A percentile compares a stretch with the other conserved stretches of the same genome.
phyloP scores from a whole-genome alignment of 257 asterid genomes.

The Handroanthus guayacan region DNA sequence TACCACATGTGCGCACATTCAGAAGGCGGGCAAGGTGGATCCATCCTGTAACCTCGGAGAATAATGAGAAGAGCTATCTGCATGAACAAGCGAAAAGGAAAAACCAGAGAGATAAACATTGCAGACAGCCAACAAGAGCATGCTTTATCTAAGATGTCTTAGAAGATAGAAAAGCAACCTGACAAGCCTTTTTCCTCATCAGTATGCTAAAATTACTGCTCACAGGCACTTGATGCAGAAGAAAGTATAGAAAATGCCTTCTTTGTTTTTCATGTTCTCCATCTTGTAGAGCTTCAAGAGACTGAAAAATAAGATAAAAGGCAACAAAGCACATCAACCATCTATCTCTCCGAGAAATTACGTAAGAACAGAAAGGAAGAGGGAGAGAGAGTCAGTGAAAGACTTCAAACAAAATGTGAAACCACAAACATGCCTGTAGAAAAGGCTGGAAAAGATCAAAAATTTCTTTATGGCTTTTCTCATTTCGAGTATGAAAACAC shows the following conservation, averaged over 20 bases:
- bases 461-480: constrained; percentile 97
- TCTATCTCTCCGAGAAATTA: constrained; percentile 10
- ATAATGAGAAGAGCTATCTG: constrained; percentile 88
- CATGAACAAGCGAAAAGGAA: constrained; percentile 38
- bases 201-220: constrained; percentile 92
- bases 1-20: constrained; percentile 99
- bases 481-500: constrained; percentile 97
- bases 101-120: constrained; percentile 36
- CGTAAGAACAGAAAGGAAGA: constrained; percentile 11
- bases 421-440: constrained; percentile 75
- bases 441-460: constrained; percentile 98
- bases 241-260: constrained; percentile 88
- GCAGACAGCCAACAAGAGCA: constrained; percentile 28
- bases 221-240: constrained; percentile 94
- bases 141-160: constrained; percentile 29
- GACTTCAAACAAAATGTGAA: constrained; percentile 26
- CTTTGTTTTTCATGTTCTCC: constrained; percentile 98
- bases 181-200: constrained; percentile 95
- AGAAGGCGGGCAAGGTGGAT: constrained; percentile 96
- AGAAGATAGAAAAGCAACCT: constrained; percentile 59
- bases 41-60: constrained; percentile 91
- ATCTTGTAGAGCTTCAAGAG: constrained; percentile 98
- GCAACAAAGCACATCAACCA: constrained; percentile 26
- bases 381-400: constrained; percentile 25
- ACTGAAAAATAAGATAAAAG: constrained; percentile 54